phyloP scores from a whole-genome alignment of 306 rosid species.

The Gleditsia sinensis region DNA sequence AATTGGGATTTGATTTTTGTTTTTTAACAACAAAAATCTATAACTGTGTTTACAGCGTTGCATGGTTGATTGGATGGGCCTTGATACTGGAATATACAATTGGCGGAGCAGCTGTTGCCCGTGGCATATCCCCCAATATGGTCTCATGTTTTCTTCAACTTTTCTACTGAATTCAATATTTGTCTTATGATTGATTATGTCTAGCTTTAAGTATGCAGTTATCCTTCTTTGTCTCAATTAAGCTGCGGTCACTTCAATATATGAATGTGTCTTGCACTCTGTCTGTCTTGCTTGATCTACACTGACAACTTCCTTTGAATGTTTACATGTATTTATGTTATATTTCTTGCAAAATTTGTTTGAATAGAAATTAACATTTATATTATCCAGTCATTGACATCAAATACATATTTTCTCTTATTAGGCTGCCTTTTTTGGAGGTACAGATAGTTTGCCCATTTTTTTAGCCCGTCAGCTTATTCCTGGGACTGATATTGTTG shows the following conservation, averaged over 20 bases:
- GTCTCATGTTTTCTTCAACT: conserved; percentile 41
- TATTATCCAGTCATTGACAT: conserved; percentile 5
- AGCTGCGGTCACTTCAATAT: background rate
- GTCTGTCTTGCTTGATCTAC: conserved; percentile 8
- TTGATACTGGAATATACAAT: conserved; percentile 85
- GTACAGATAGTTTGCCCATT: conserved; percentile 62
- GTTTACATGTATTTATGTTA: background rate
- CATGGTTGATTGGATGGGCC: conserved; percentile 98
- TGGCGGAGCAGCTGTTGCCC: conserved; percentile 90
- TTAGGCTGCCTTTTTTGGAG: conserved; percentile 87
- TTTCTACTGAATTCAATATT: background rate
- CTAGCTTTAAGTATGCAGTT: background rate
- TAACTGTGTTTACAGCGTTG: conserved; percentile 57
- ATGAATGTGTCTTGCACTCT: too few relatives aligned
- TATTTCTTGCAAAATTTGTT: conserved; percentile 2
- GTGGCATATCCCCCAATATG: conserved; percentile 96
- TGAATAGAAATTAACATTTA: conserved; percentile 2
- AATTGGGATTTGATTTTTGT: conserved; percentile 16
- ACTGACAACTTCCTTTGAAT: background rate
- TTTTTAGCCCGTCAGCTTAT: conserved; percentile 64
- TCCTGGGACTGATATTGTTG: conserved; percentile 67
- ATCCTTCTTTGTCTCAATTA: background rate
- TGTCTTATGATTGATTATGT: background rate
- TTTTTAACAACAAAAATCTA: background rate
- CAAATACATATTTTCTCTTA: conserved; percentile 26